Evolutionary conservation across 202 grass and related monocot genomes (phyloP).

Genomic region (Setaria viridis): DNA sequence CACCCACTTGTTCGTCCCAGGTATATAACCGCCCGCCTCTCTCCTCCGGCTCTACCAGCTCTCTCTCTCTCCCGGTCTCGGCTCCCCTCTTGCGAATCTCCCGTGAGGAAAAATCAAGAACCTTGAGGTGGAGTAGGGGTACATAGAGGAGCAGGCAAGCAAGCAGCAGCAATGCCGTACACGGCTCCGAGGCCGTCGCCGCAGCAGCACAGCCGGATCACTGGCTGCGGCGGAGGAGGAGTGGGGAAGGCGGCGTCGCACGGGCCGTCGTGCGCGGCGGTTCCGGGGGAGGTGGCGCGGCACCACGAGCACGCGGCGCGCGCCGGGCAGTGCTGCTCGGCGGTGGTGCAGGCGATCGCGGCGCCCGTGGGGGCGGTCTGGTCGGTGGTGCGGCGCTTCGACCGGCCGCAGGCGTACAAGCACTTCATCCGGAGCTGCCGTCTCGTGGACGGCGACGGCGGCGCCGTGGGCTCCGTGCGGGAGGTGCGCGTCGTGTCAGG

Average conservation of each 20-base stretch:
- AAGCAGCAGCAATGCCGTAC: constrained; percentile 55
- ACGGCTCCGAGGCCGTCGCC: constrained; percentile 45
- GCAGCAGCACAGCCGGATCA: constrained; percentile 51
- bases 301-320: constrained; percentile 82
- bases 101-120: constrained; percentile 13
- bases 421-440: constrained; percentile 91
- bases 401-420: constrained; percentile 94
- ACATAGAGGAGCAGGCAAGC: background rate
- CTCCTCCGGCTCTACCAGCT: background rate
- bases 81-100: background rate
- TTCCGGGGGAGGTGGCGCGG: constrained; percentile 63
- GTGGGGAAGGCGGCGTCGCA: constrained; percentile 25
- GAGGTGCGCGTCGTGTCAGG: constrained; percentile 81
- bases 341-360: constrained; percentile 69
- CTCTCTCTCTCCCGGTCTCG: background rate
- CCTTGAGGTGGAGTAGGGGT: background rate
- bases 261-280: constrained; percentile 53
- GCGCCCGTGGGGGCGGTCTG: constrained; percentile 73
- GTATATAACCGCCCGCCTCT: constrained; percentile 45
- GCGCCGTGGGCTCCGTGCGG: constrained; percentile 75
- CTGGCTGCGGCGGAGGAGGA: background rate
- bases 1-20: constrained; percentile 41
- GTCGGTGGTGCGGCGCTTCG: constrained; percentile 92
- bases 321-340: constrained; percentile 79
- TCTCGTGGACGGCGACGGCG: constrained; percentile 62